Evolutionary conservation across 306 rosid species (phyloP).

Genomic region (Bauhinia variegata): DNA sequence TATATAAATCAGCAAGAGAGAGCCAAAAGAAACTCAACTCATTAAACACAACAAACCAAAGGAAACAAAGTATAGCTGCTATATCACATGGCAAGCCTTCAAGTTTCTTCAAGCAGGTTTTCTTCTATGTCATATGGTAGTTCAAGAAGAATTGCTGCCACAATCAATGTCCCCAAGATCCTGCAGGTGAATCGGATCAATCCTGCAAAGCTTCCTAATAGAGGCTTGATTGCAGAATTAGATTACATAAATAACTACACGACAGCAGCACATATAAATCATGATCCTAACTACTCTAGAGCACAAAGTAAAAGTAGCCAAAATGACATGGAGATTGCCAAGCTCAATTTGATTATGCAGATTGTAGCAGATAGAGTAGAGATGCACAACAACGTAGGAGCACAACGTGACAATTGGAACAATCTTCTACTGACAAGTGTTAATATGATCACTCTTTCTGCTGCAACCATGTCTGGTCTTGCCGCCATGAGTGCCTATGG

Average conservation of each 20-base stretch:
- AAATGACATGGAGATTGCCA: slow-evolving; percentile 35
- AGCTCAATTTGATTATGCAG: slow-evolving; percentile 65
- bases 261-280: slow-evolving; percentile 10
- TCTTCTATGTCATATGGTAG: slow-evolving; percentile 27
- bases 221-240: slow-evolving; percentile 42
- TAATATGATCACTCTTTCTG: slow-evolving; percentile 70
- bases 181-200: slow-evolving; percentile 30
- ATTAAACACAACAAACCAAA: too few species aligned
- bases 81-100: slow-evolving; percentile 48
- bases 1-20: slow-evolving; percentile 19
- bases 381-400: slow-evolving; percentile 73
- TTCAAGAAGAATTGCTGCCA: slow-evolving; percentile 34
- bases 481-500: slow-evolving; percentile 43
- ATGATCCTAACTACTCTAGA: slow-evolving; percentile 13
- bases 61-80: background rate
- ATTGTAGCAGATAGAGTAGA: slow-evolving; percentile 68
- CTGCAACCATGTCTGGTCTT: slow-evolving; percentile 67
- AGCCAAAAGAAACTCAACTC: too few species aligned
- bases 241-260: slow-evolving; percentile 34
- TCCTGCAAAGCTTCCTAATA: slow-evolving; percentile 38
- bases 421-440: slow-evolving; percentile 56
- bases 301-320: background rate
- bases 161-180: slow-evolving; percentile 38
- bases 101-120: slow-evolving; percentile 33
- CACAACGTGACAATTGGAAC: slow-evolving; percentile 87